Base-by-base conservation (phyloP, 2,329 filamentous ascomycete genomes). In the Cordyceps farinosa region DNA sequence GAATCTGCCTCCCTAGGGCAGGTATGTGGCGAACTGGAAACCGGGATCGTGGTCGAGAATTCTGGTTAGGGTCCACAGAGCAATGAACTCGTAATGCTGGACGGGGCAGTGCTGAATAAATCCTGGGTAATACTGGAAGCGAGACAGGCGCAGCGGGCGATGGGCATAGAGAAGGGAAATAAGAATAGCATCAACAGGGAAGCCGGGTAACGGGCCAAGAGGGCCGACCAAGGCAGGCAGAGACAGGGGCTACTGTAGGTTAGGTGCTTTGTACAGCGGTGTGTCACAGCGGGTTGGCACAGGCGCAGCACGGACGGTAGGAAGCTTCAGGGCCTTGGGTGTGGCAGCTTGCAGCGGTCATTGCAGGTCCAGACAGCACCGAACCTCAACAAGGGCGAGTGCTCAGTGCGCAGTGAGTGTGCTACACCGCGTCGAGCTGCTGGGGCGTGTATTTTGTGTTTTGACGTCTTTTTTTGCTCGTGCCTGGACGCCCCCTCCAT, bases 401-500 rank as follows among this genome's bases (percentile, higher is more conserved):
- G 34, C 7, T 13, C 38, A 15, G 38, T 15, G 38, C 38, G 22
- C 38, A 4, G 13, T 40, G 34, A 34, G 34, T 34, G 34, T 6
- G 34, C 34, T 34, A 5, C 38, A 40, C 11, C 38, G 38, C 38
- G 38, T 40, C 38, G 38, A 48, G 45, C 45, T 30, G 45, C n/a
- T 48, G 45, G 45, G 45, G 45, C 27, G 45, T 48, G 45, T 27
- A 29, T 47, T 27, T 47, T 29, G 42, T 34, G 9, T 34, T 34
- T 34, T 34, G 40, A 17, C 42, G 7, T 45, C 15, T 45, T 45
- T 45, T 45, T 7, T n/a, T 22, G 17, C 7, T 45, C 42, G 42
- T 45, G 22, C 42, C 42, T 45, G 42, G n/a, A 38, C 53, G 11
- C 40, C 38, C 22, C 59, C 44, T 62, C 57, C 63, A 42, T 52